Conservation (phyloP, 2,329 filamentous ascomycete species). For the Penicillium hesseltinei region DNA sequence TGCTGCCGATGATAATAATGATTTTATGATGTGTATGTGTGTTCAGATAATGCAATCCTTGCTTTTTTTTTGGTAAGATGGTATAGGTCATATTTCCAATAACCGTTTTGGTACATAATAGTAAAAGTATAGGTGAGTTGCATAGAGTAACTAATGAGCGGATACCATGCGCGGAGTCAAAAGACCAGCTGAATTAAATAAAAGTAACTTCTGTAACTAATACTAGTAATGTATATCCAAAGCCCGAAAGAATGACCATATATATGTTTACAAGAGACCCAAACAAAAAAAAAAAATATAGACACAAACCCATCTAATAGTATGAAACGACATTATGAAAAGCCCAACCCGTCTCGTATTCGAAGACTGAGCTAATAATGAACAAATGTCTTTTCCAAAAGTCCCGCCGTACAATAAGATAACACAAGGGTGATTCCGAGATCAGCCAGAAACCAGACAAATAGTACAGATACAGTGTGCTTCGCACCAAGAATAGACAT, state of each 20-base stretch:
- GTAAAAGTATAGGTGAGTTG: not conserved
- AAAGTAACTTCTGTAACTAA: not conserved
- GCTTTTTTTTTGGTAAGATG: not conserved
- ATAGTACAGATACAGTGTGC: slow-evolving; percentile 4
- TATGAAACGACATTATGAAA: not conserved
- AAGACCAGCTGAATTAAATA: not conserved
- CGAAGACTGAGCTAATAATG: slow-evolving; percentile 2
- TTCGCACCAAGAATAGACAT: not conserved
- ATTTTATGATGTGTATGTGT: slow-evolving; percentile 14
- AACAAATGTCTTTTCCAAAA: not conserved
- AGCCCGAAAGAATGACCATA: not conserved
- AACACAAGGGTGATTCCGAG: not conserved
- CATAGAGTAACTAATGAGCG: not conserved
- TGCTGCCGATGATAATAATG: slow-evolving; percentile 16
- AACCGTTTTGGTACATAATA: not conserved
- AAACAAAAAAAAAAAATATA: not conserved
- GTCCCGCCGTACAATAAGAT: not conserved
- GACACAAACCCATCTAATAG: not conserved
- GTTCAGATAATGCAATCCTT: slow-evolving; percentile 9
- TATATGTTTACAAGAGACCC: not conserved
- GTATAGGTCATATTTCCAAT: not conserved
- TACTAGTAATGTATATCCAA: not conserved
- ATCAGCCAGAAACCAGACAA: not conserved
- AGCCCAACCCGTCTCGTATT: not conserved
- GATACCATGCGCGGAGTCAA: not conserved